phyloP scores from a whole-genome alignment of 192 early-diverging fungal genomes.

The Chytriomyces sp. region DNA sequence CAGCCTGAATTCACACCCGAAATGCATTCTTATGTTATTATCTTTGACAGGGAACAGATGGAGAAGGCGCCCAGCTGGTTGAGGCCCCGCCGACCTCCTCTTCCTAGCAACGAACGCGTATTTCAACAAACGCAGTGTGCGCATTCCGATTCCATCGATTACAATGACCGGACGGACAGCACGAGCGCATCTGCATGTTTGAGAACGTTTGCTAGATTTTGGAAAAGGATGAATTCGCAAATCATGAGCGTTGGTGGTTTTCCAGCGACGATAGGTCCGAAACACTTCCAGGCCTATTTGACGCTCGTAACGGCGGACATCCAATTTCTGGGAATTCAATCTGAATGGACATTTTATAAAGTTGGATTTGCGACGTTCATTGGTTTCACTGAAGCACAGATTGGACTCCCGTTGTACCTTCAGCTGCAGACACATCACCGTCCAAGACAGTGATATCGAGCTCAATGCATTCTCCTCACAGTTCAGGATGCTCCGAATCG shows the following conservation, averaged over 20 bases:
- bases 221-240: neutral
- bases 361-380: constrained; percentile 14
- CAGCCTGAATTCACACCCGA: too few species aligned
- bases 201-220: constrained; percentile 39
- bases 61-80: too few species aligned
- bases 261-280: neutral
- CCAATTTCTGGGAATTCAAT: constrained; percentile 3
- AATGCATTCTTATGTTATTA: too few species aligned
- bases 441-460: constrained; percentile 4
- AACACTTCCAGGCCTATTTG: constrained; percentile 15
- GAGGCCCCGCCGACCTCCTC: neutral
- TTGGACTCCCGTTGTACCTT: neutral
- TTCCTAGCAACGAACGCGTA: constrained; percentile 13
- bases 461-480: constrained; percentile 24
- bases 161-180: neutral
- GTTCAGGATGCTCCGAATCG: neutral
- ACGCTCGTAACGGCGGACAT: neutral
- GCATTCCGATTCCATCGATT: neutral
- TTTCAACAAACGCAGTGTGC: constrained; percentile 9
- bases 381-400: constrained; percentile 22
- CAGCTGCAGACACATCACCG: constrained; percentile 7
- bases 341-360: neutral
- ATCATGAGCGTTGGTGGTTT: constrained; percentile 1
- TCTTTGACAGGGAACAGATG: too few species aligned
- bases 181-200: constrained; percentile 32